Evolutionary conservation across 768 basidiomycete genomes (phyloP), one percentile per base, ranked within the genome.

Genomic region (Boletellus sp.): DNA sequence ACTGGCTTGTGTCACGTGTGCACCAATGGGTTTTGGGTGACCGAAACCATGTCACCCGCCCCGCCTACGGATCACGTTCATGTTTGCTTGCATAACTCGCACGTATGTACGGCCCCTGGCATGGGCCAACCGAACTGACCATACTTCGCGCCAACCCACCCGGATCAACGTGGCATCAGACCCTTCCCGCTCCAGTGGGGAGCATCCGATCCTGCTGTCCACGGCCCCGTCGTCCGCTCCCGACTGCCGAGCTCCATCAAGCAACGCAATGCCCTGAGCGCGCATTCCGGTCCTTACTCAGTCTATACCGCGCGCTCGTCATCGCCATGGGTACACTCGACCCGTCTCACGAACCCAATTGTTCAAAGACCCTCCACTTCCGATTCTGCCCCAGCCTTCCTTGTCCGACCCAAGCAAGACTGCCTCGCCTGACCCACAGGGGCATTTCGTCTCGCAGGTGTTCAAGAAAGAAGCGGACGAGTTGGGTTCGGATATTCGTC

Each of bases 221-320:
- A 94, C 19, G 95, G 95, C 0, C 92, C 94, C 3, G 77, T 97
- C 53, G 80, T 98, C 50, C 91, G 89, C 64, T 93, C 89, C 1
- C 87, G 94, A 22, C 84, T 94, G 19, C 80, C 87, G 0, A 77
- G 78, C 12, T 84, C 86, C 26, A 87, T 95, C 74, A 94, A 94
- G 71, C 79, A 84, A 46, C 85, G 95, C 40, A 97, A 97, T 68
- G 89, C 94, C 22, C 80, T 97, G 63, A 94, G 95, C 10, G 94
- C 95, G 0, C 94, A 96, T 65, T 85, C 85, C 0, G 94, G 95
- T 6, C 89, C 87, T 1, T 97, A 97, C 70, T 92, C 89, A 13
- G 94, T 96, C 70, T 97, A 96, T 97, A 96, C 68, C 85, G 93
- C 31, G 91, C 95, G 0, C 78, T 98, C 12, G 83, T 89, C 10